Evolutionary conservation across 345 rosid genomes (phyloP), one percentile per base, ranked within the genome.

Genomic region (Eucalyptus globulus): DNA sequence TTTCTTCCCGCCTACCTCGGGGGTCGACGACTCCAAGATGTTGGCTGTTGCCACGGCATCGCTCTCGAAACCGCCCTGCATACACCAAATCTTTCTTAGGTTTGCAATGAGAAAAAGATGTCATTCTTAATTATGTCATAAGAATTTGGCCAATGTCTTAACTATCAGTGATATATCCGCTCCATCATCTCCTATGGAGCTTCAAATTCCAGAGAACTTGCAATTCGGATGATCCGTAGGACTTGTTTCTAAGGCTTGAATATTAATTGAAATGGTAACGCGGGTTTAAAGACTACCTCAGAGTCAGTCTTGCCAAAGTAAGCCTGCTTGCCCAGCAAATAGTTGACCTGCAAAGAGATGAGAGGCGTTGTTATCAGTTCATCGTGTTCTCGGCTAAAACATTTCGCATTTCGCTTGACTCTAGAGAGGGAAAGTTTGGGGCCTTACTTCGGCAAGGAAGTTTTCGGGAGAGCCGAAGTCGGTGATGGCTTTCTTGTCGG

Each of bases 301-400:
- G 99, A 21, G 51, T 89, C 94, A 1, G 99, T 98, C 81, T 92
- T 88, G 56, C 98, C 96, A 13, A 87, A 92, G 93, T 87, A 97
- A n/a, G 94, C 94, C 91, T 96, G 98, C 90, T 97, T 96, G n/a
- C 99, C 99, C 1, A 97, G 96, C 92, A 98, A 93, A 90, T 89
- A 98, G 87, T 95, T 91, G 87, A 96, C 98, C 99, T 97, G 94
- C 91, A 91, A 60, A 91, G 90, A 40, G 27, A 76, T 21, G 83
- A 76, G 47, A 76, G 83, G 83, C 83, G 83, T 40, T 21, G 47
- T 40, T 76, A 76, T 40, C 43, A 21, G 83, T 15, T 76, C 83
- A 24, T 6, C 47, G 15, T 2, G 83, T 21, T 44, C 83, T 76
- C 83, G 24, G 24, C 83, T 11, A 21, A 40, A 40, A 40, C 83